Conservation (phyloP, 2,329 filamentous ascomycete genomes). For the Leptographium wingfieldii region DNA sequence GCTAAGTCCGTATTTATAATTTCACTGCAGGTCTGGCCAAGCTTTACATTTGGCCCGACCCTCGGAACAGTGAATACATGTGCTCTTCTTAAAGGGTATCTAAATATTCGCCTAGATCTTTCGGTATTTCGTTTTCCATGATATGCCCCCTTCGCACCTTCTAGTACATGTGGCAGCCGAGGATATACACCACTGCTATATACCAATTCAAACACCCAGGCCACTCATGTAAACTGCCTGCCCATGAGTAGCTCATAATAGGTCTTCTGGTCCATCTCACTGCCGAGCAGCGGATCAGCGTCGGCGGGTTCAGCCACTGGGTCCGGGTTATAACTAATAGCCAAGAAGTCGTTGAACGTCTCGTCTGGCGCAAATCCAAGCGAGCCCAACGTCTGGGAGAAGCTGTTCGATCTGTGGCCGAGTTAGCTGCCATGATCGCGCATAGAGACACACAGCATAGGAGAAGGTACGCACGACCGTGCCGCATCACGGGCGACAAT, state of each 20-base stretch:
- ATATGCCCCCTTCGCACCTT: too few relatives aligned
- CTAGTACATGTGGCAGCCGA: too few relatives aligned
- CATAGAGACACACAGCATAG: background rate
- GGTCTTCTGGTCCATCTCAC: slow-evolving; percentile 23
- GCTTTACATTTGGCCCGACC: background rate
- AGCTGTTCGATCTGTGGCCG: slow-evolving; percentile 18
- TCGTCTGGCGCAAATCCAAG: slow-evolving; percentile 25
- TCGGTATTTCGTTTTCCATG: too few relatives aligned
- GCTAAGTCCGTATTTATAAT: too few relatives aligned
- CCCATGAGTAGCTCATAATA: slow-evolving; percentile 27
- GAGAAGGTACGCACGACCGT: slow-evolving; percentile 17
- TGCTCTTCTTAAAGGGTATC: background rate
- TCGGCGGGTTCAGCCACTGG: slow-evolving; percentile 16
- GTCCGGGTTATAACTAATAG: slow-evolving; percentile 23
- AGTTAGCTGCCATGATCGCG: slow-evolving; percentile 1
- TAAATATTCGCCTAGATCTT: background rate
- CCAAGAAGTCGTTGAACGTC: slow-evolving; percentile 24
- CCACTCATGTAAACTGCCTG: slow-evolving; percentile 8
- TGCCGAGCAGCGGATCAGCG: slow-evolving; percentile 18
- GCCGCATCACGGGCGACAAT: slow-evolving; percentile 23
- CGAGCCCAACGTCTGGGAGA: slow-evolving; percentile 22
- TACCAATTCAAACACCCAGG: background rate
- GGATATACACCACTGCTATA: too few relatives aligned
- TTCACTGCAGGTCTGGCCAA: too few relatives aligned
- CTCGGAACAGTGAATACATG: background rate